Evolutionary conservation across 768 basidiomycete genomes (phyloP), one percentile per base, ranked within the genome.

Genomic region (Boletus rubescentipes): DNA sequence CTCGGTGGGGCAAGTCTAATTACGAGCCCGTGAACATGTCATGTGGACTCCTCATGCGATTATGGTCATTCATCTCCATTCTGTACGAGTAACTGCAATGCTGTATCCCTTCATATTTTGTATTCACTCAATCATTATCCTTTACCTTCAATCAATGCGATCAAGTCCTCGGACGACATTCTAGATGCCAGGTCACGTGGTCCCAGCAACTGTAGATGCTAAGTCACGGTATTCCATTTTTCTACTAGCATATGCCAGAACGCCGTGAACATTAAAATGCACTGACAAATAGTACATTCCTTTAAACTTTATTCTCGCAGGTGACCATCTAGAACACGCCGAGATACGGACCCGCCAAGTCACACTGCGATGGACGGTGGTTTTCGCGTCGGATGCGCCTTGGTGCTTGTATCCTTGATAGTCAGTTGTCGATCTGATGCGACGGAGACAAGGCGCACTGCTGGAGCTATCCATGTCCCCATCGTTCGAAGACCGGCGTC

Each of bases 401-500:
- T 63, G 9, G 38, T 57, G 36, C 37, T 64, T 6, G 29, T 35
- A 40, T 49, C 36, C 9, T 31, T 60, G 42, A 20, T 47, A 15
- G 14, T 59, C 38, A 20, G 44, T 4, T 46, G 20, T 18, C 49
- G 20, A 9, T 57, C 60, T 8, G 23, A 30, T 26, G 46, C 32
- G 4, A 44, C 29, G 4, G 51, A 50, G 42, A 37, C n/a, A 8
- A 46, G n/a, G 35, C 57, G 26, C 9, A 58, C 57, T 16, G n/a
- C 46, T 31, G 58, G 57, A 57, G 54, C 70, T 2, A 39, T 70
- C 3, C 62, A 68, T 35, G 10, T 72, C 2, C 70, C 68, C 42
- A 55, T 70, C 42, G 29, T 49, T 35, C 60, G 54, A 50, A 44
- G 35, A 15, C 49, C 38, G 1, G 29, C n/a, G 5, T 48, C 41